Conservation (phyloP, 805 yeast species). For the Zygotorulaspora florentina region DNA sequence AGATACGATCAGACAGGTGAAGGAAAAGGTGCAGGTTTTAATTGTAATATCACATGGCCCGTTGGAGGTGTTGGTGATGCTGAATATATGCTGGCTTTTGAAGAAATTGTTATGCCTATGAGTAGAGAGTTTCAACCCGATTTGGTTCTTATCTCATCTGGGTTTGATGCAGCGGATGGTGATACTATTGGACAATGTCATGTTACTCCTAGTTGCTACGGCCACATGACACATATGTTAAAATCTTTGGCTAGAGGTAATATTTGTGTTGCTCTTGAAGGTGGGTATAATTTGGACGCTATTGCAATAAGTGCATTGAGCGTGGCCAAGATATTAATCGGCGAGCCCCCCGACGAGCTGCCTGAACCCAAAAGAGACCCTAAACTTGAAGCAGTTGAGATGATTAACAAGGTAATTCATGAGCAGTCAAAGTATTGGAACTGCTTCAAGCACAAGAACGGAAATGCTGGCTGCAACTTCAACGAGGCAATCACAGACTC, state of each 20-base stretch:
- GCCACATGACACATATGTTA: slow-evolving; percentile 90
- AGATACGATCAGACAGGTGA: slow-evolving; percentile 77
- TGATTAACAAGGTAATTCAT: slow-evolving; percentile 73
- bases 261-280: slow-evolving; percentile 85
- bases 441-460: slow-evolving; percentile 62
- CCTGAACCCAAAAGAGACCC: slow-evolving; percentile 52
- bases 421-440: slow-evolving; percentile 86
- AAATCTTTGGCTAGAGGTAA: slow-evolving; percentile 86
- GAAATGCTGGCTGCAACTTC: slow-evolving; percentile 41
- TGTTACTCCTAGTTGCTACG: slow-evolving; percentile 93
- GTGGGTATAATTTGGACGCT: slow-evolving; percentile 92
- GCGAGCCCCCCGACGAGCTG: slow-evolving; percentile 89
- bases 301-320: slow-evolving; percentile 88
- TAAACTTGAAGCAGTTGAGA: slow-evolving; percentile 69
- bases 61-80: slow-evolving; percentile 90
- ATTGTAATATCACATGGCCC: slow-evolving; percentile 93
- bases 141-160: slow-evolving; percentile 86
- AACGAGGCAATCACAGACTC: slow-evolving; percentile 34
- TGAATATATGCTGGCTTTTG: slow-evolving; percentile 89
- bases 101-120: slow-evolving; percentile 80
- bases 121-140: slow-evolving; percentile 90
- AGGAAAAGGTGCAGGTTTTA: slow-evolving; percentile 81
- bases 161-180: slow-evolving; percentile 98
- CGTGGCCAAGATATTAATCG: slow-evolving; percentile 84
- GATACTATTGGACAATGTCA: slow-evolving; percentile 96